phyloP scores from a whole-genome alignment of 2,329 filamentous ascomycete species.

The Lachnellula arida region DNA sequence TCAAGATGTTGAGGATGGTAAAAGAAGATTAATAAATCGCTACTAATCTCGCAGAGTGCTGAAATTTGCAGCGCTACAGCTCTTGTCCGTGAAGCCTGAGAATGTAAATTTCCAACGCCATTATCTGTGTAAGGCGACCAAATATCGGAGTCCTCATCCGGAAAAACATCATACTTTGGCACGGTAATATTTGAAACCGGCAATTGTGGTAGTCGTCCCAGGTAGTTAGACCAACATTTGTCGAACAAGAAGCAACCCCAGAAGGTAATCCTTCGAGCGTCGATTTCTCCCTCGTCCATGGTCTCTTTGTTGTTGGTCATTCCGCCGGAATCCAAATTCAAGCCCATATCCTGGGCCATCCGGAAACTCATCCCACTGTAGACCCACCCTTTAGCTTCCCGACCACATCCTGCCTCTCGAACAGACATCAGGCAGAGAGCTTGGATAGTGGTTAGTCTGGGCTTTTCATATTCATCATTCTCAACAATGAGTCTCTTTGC shows the following conservation, averaged over 20 bases:
- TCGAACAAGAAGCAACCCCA: slow-evolving; percentile 99
- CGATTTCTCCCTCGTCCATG: slow-evolving; percentile 76
- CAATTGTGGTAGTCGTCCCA: slow-evolving; percentile 85
- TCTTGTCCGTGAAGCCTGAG: slow-evolving; percentile 78
- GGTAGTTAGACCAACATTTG: slow-evolving; percentile 98
- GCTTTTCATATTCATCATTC: slow-evolving; percentile 89
- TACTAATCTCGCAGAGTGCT: slow-evolving; percentile 86
- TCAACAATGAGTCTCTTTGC: slow-evolving; percentile 86
- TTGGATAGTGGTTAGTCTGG: slow-evolving; percentile 84
- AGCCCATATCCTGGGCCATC: slow-evolving; percentile 90
- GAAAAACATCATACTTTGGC: slow-evolving; percentile 86
- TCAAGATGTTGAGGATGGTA: slow-evolving; percentile 74
- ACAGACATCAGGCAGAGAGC: slow-evolving; percentile 94
- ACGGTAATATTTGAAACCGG: slow-evolving; percentile 75
- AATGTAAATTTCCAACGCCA: slow-evolving; percentile 66
- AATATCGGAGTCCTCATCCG: slow-evolving; percentile 74
- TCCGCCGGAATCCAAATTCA: slow-evolving; percentile 76
- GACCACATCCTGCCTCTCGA: slow-evolving; percentile 86
- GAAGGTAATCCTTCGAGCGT: slow-evolving; percentile 86
- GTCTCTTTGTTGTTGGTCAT: slow-evolving; percentile 54
- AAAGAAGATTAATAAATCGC: slow-evolving; percentile 82
- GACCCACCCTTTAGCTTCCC: slow-evolving; percentile 95
- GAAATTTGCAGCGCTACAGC: slow-evolving; percentile 78
- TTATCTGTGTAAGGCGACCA: slow-evolving; percentile 89
- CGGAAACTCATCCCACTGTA: slow-evolving; percentile 98